A percentile compares a stretch with the other conserved stretches of the same genome.
Conservation (phyloP, 306 rosid genomes). For the Gastrolobium bilobum region DNA sequence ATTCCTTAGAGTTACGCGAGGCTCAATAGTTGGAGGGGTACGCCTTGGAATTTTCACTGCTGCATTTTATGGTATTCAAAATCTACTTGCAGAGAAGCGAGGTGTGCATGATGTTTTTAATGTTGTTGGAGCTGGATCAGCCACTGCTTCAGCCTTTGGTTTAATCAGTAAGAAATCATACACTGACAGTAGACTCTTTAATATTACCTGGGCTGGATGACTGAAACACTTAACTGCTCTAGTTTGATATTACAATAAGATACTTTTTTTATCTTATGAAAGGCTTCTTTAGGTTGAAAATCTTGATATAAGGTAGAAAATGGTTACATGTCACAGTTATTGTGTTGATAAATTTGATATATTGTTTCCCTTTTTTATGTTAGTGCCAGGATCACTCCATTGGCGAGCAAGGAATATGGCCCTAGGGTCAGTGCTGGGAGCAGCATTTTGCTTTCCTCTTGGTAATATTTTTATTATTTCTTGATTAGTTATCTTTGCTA, state of each 20-base stretch:
- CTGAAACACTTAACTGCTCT: constrained; percentile 13
- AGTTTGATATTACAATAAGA: constrained; percentile 3
- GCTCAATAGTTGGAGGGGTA: constrained; percentile 90
- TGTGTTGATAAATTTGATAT: constrained; percentile 40
- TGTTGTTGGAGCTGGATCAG: constrained; percentile 94
- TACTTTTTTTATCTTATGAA: neutral
- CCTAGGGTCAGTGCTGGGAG: constrained; percentile 86
- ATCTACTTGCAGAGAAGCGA: constrained; percentile 87
- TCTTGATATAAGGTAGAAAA: constrained; percentile 17
- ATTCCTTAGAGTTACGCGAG: constrained; percentile 79
- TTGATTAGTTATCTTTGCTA: neutral
- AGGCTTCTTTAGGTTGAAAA: constrained; percentile 31
- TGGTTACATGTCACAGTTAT: constrained; percentile 17
- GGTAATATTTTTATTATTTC: constrained; percentile 58
- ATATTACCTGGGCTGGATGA: constrained; percentile 27
- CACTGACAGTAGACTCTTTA: neutral
- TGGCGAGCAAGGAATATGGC: constrained; percentile 91
- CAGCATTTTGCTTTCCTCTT: constrained; percentile 87
- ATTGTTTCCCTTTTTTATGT: constrained; percentile 38
- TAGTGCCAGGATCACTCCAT: constrained; percentile 90
- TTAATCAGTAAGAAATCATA: constrained; percentile 74
- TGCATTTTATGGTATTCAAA: constrained; percentile 77
- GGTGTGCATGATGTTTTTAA: constrained; percentile 89
- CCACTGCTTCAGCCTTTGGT: constrained; percentile 93
- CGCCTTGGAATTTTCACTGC: constrained; percentile 94